phyloP scores from a whole-genome alignment of 495 filamentous ascomycete species.

The Aspergillus coremiiformis region DNA sequence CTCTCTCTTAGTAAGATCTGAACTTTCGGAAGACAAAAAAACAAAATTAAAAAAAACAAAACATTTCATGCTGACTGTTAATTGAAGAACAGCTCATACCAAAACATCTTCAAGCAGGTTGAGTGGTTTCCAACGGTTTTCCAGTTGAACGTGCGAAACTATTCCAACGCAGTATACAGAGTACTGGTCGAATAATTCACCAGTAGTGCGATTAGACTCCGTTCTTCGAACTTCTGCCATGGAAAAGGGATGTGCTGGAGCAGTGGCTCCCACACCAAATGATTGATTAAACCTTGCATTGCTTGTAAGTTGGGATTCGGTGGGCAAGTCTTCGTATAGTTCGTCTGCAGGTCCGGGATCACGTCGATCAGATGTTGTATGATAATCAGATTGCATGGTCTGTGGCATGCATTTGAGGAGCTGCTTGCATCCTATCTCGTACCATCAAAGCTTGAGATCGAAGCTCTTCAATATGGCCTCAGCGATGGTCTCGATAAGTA shows the following conservation, averaged over 20 bases:
- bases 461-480: constrained; percentile 14
- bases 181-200: too few species aligned
- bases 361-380: background rate
- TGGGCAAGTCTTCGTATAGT: background rate
- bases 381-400: background rate
- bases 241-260: background rate
- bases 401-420: background rate
- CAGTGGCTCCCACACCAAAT: background rate
- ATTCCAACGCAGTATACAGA: too few species aligned
- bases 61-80: too few species aligned
- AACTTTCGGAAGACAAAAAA: too few species aligned
- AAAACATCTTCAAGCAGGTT: too few species aligned
- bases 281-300: background rate
- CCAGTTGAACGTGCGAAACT: too few species aligned
- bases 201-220: background rate
- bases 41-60: too few species aligned
- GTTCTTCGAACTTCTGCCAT: background rate
- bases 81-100: too few species aligned
- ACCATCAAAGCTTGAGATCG: constrained; percentile 7
- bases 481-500: constrained; percentile 3
- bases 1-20: too few species aligned
- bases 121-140: too few species aligned
- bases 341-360: background rate
- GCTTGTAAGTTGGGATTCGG: background rate
- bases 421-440: background rate